Base-by-base conservation (phyloP, 306 rosid genomes). In the Macrotyloma uniflorum region DNA sequence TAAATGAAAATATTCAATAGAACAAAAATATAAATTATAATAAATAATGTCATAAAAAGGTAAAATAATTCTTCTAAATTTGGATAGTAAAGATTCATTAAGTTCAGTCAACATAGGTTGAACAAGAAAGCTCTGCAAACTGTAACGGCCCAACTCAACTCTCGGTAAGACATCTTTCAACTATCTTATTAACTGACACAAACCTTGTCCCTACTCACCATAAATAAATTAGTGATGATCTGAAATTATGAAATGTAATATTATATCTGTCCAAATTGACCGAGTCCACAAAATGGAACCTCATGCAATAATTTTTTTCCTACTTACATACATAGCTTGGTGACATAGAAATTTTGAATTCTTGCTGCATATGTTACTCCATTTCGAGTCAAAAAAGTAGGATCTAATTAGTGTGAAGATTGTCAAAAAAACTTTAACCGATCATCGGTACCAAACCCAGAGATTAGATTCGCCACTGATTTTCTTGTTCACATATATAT, bases 381-480 rank as follows among this genome's bases (percentile, higher is more conserved):
- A 47, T 7, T 61, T 76, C 0, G 22, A 73, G 69, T 53, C 15
- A 72, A 74, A 63, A 30, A 36, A 36, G 49, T 38, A 24, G 33
- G 7, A 63, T n/a, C 62, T 38, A 54, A 66, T 36, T 53, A 53
- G 40, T 12, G n/a, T 26, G 13, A 15, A 65, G 38, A 33, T 49
- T 4, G 73, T 19, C 51, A 19, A 61, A 19, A 61, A 46, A 45
- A 10, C 70, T 47, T 61, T 42, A 78, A 70, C 67, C 24, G 24
- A 35, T 54, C 12, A 74, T 9, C 26, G 2, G 6, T 42, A 33
- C 70, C 33, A 67, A 74, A 23, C 55, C 58, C 15, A 14, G 8
- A 30, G 46, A 30, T 16, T 62, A 49, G 63, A 83, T 84, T 66
- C 86, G 59, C 59, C 0, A 32, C 15, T 65, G 70, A 72, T 71